Conservation (phyloP, 495 filamentous ascomycete genomes). For the Chaetomidium leptoderma region DNA sequence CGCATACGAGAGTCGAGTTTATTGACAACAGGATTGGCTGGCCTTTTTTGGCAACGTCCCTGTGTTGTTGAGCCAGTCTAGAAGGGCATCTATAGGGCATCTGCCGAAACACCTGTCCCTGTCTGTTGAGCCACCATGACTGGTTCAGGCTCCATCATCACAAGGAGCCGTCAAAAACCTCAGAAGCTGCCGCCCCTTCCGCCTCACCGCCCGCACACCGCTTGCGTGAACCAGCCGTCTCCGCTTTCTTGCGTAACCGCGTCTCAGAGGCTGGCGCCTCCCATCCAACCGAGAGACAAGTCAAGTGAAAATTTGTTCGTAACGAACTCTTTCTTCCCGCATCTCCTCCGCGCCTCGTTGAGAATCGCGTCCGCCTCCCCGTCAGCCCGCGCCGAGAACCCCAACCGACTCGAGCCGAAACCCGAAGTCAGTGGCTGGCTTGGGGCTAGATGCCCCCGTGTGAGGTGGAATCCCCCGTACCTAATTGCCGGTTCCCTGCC, state of each 20-base stretch:
- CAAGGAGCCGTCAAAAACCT: not conserved
- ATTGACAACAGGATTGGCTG: no score
- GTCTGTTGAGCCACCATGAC: not conserved
- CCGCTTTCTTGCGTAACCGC: conserved; percentile 6
- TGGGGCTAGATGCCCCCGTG: not conserved
- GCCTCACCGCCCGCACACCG: conserved; percentile 7
- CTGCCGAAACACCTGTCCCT: conserved; percentile 2
- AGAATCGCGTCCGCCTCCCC: no score
- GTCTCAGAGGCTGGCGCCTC: not conserved
- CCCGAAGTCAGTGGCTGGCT: not conserved
- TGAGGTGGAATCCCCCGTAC: not conserved
- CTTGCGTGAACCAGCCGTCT: not conserved
- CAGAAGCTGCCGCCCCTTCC: conserved; percentile 1
- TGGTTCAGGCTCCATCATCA: not conserved
- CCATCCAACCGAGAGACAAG: not conserved
- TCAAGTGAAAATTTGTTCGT: no score
- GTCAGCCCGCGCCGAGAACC: not conserved
- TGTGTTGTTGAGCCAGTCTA: not conserved
- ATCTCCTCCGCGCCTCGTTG: no score
- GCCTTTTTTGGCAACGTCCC: no score
- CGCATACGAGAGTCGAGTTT: not conserved
- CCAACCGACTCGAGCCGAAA: conserved; percentile 8
- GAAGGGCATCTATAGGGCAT: not conserved
- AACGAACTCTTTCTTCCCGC: no score
- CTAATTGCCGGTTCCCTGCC: not conserved